Conservation (phyloP, 1,284 basidiomycete genomes). For the Volvariella surrecta region DNA sequence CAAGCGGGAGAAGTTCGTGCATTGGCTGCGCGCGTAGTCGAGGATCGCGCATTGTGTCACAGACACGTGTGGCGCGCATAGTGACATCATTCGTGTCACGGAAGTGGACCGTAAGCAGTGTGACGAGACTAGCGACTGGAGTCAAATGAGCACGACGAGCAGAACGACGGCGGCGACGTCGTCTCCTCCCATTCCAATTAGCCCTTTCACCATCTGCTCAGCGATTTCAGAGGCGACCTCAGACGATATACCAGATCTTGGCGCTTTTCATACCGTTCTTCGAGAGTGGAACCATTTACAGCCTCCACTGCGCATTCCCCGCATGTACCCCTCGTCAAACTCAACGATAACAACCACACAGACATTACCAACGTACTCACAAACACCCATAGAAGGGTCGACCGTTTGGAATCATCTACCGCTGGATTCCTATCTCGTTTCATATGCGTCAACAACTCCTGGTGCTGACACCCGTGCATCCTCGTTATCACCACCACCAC, state of each 20-base stretch:
- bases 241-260: slow-evolving; percentile 70
- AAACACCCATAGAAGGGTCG: slow-evolving; percentile 28
- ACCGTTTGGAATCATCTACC: slow-evolving; percentile 62
- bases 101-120: no score
- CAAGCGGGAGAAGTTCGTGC: no score
- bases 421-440: slow-evolving; percentile 49
- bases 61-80: no score
- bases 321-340: slow-evolving; percentile 19
- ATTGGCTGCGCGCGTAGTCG: no score
- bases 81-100: no score
- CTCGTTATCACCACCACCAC: not conserved
- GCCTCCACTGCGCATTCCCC: slow-evolving; percentile 26
- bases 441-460: slow-evolving; percentile 8
- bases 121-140: no score
- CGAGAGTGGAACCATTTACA: slow-evolving; percentile 56
- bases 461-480: not conserved
- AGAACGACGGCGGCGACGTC: slow-evolving; percentile 1
- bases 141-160: no score
- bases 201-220: slow-evolving; percentile 36
- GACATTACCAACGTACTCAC: slow-evolving; percentile 26
- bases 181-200: slow-evolving; percentile 23
- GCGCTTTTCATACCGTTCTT: slow-evolving; percentile 65
- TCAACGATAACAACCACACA: slow-evolving; percentile 10
- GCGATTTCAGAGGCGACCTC: slow-evolving; percentile 55
- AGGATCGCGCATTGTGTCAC: no score